These are phyloP conservation scores for Austropuccinia psidii DNA, from an alignment of 1,284 basidiomycete species.

Conservation along the genomic window DNA sequence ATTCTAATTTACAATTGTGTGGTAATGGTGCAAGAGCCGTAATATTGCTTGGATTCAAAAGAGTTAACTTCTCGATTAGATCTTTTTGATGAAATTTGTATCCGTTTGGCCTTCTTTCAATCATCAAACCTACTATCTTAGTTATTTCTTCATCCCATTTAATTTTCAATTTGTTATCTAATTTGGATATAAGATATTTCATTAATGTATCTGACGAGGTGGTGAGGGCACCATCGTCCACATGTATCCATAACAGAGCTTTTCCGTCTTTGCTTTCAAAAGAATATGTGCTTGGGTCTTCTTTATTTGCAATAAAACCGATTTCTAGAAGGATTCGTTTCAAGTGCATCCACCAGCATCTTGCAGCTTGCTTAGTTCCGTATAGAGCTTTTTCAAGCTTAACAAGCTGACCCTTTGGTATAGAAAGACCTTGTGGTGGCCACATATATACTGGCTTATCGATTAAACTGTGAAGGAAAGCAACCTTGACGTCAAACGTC, in stretches of 20 bases:
- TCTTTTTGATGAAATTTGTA: too few species aligned
- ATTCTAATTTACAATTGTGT: not conserved
- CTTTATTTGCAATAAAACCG: not conserved
- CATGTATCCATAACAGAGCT: conserved; percentile 12
- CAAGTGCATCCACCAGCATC: conserved; percentile 15
- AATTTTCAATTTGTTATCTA: too few species aligned
- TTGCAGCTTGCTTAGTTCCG: not conserved
- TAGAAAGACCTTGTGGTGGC: not conserved
- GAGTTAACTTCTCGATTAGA: too few species aligned
- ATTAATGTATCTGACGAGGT: too few species aligned
- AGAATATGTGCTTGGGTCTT: not conserved
- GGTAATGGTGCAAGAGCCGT: not conserved
- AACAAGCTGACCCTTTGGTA: not conserved
- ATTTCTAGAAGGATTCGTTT: not conserved
- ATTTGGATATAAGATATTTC: too few species aligned
- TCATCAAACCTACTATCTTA: too few species aligned
- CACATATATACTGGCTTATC: not conserved
- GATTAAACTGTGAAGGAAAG: not conserved
- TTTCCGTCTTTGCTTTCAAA: not conserved
- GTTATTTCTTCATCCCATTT: too few species aligned
- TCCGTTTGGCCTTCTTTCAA: too few species aligned
- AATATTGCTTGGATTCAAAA: too few species aligned
- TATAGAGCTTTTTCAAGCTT: conserved; percentile 1
- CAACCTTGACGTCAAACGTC: not conserved
- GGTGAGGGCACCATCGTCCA: conserved; percentile 14